Base-by-base conservation (phyloP, 495 filamentous ascomycete species). In the Amniculicola lignicola region DNA sequence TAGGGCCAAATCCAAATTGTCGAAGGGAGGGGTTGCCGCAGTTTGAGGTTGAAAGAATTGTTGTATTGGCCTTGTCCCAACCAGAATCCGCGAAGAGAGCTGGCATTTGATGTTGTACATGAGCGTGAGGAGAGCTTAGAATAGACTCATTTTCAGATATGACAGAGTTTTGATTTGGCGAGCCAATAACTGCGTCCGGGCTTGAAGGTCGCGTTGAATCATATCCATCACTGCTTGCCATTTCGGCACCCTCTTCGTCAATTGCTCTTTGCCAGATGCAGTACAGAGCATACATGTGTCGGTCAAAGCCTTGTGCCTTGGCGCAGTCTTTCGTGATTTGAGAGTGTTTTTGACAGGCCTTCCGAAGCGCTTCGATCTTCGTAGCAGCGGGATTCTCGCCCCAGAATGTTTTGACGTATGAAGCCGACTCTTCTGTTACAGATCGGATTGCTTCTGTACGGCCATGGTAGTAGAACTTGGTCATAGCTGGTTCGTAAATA, bases 401-500 rank as follows among this genome's bases (percentile, higher is more conserved):
- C 88, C 93, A 98, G 76, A 98, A 98, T 15, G 87, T 89, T 65
- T 84, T 85, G 25, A 97, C 87, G 63, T 96, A 98, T 53, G 93
- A 82, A 19, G 87, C 78, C 6, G 83, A 82, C 54, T 93, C 90
- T 3, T 81, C 77, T 0, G 91, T 88, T 1, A 96, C 91, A 1
- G 89, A 82, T 21, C 93, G 82, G 51, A 98, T 85, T 7, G 93
- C 93, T 72, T 98, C 93, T 0, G 93, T 98, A 19, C 93, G 85
- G 10, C 93, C 93, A 62, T 97, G 93, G 28, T 94, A 80, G 71
- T 82, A 98, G 47, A 82, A 71, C 71, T 98, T 98, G 14, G 93
- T 98, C 93, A 98, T 98, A 23, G 93, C 90, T 14, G 93, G 94
- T 71, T 98, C 93, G 69, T 98, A 98, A 2, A 88, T 92, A 66